Conservation (phyloP, 1,284 basidiomycete genomes). For the Ceratobasidium sp. region DNA sequence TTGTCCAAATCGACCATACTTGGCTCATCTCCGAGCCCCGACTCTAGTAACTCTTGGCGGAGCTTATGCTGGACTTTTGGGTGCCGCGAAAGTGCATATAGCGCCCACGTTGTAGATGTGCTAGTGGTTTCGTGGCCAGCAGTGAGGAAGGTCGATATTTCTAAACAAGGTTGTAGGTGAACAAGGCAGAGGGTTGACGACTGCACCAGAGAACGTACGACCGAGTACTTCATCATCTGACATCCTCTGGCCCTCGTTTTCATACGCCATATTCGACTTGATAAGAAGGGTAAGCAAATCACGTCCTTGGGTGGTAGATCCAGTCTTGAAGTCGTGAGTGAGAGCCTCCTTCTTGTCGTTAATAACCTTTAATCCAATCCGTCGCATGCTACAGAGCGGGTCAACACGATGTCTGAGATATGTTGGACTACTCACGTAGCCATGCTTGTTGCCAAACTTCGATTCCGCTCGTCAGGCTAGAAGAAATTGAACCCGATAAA, state of each 20-base stretch:
- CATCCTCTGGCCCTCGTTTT: slow-evolving; percentile 63
- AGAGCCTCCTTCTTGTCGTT: slow-evolving; percentile 54
- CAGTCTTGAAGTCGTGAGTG: slow-evolving; percentile 40
- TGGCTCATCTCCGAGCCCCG: slow-evolving; percentile 58
- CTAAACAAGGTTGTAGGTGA: neutral
- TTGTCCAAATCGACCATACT: slow-evolving; percentile 54
- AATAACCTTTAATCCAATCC: slow-evolving; percentile 49
- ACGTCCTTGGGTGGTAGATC: slow-evolving; percentile 50
- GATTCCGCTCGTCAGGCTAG: slow-evolving; percentile 12
- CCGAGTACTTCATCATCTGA: slow-evolving; percentile 77
- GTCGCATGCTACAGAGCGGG: slow-evolving; percentile 27
- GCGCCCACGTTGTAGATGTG: slow-evolving; percentile 65
- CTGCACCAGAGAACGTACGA: slow-evolving; percentile 63
- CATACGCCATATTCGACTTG: slow-evolving; percentile 56
- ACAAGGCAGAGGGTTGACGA: slow-evolving; percentile 46
- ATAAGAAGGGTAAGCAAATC: slow-evolving; percentile 49
- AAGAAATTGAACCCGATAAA: neutral
- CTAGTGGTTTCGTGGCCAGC: slow-evolving; percentile 79
- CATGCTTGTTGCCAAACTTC: slow-evolving; percentile 1
- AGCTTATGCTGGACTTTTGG: slow-evolving; percentile 72
- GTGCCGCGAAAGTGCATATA: slow-evolving; percentile 69
- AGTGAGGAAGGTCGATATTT: slow-evolving; percentile 47
- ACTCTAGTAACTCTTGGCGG: slow-evolving; percentile 68
- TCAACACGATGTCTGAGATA: slow-evolving; percentile 47
- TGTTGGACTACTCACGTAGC: slow-evolving; percentile 31